A percentile compares a stretch with the other conserved stretches of the same genome.
These are phyloP conservation scores for Aspergillus fumigatus DNA, from an alignment of 2,329 filamentous ascomycete genomes.

Conservation along the genomic window DNA sequence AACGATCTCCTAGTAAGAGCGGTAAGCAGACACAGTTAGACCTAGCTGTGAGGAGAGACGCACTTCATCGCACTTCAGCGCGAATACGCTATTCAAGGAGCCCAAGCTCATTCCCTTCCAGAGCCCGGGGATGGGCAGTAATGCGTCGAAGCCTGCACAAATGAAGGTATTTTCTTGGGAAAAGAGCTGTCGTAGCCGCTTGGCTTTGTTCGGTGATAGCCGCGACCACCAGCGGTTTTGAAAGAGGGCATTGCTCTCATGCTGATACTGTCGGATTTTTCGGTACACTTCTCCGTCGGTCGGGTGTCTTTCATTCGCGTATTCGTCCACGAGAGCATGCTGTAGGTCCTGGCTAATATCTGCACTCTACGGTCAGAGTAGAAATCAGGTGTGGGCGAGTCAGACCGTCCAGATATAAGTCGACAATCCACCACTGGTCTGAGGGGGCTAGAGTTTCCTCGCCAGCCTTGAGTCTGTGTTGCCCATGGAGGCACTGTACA, in stretches of 20 bases:
- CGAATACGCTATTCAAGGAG: conserved; percentile 12
- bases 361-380: not conserved
- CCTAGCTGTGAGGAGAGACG: not conserved
- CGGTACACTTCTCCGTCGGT: conserved; percentile 8
- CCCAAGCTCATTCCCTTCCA: conserved; percentile 13
- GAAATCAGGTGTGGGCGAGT: too few species aligned
- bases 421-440: too few species aligned
- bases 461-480: too few species aligned
- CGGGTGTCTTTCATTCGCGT: conserved; percentile 6
- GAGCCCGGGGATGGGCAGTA: conserved; percentile 10
- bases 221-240: conserved; percentile 4
- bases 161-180: conserved; percentile 2
- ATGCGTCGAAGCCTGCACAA: conserved; percentile 6
- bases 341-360: conserved; percentile 9
- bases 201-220: conserved; percentile 9
- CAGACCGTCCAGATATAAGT: too few species aligned
- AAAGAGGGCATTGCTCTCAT: conserved; percentile 2
- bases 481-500: too few species aligned
- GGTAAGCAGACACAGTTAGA: not conserved
- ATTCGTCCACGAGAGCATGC: conserved; percentile 9
- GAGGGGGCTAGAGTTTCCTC: too few species aligned
- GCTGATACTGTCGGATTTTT: conserved; percentile 9
- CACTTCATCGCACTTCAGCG: conserved; percentile 13
- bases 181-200: conserved; percentile 6
- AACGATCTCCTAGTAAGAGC: conserved; percentile 15